A percentile compares a stretch with the other conserved stretches of the same genome.
Evolutionary conservation across 306 rosid species (phyloP).

Genomic region (Vigna reflexopilosa): DNA sequence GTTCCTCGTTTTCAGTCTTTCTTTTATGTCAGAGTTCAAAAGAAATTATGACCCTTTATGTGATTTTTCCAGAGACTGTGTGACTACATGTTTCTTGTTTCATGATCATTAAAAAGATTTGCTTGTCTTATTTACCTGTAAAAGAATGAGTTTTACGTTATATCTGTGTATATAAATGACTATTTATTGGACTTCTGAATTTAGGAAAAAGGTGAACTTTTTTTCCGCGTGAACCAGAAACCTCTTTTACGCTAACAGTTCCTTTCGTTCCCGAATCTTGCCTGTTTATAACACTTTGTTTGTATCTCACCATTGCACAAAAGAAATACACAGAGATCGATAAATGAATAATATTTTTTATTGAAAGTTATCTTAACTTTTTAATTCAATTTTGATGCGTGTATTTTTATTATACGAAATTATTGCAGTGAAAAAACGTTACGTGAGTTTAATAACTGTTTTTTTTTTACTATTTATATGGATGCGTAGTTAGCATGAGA

Average conservation of each 20-base stretch:
- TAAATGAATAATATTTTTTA: neutral
- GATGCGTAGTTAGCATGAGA: neutral
- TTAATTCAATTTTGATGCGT: neutral
- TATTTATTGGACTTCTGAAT: neutral
- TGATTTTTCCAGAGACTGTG: neutral
- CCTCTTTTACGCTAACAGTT: slow-evolving; percentile 31
- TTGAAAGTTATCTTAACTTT: neutral
- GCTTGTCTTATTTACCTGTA: neutral
- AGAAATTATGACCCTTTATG: neutral
- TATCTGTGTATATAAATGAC: neutral
- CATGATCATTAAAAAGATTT: neutral
- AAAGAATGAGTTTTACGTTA: neutral
- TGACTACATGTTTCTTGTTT: neutral
- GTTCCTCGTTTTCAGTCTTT: too few relatives aligned
- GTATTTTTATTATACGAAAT: neutral
- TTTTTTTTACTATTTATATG: too few relatives aligned
- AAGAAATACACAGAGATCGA: neutral
- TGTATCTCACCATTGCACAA: neutral
- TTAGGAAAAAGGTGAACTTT: neutral
- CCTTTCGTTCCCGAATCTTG: neutral
- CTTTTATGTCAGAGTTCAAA: neutral
- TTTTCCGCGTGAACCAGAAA: slow-evolving; percentile 16
- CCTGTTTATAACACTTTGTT: neutral
- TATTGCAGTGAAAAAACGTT: neutral
- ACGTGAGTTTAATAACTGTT: neutral